Evolutionary conservation across 1,284 basidiomycete species (phyloP).

Genomic region (Stygiomarasmius scandens): DNA sequence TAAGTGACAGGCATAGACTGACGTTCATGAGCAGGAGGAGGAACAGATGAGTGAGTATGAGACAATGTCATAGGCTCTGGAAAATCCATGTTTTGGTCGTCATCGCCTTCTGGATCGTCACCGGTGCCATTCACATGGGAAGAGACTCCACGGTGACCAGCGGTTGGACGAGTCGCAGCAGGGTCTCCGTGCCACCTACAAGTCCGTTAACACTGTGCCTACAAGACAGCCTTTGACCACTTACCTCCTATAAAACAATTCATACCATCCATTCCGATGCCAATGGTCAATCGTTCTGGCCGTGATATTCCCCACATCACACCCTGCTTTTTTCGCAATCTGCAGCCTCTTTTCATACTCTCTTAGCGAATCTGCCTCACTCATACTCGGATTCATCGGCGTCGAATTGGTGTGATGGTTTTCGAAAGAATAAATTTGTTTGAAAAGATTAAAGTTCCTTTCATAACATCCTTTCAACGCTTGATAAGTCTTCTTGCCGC

Average conservation of each 20-base stretch:
- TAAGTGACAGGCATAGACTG: constrained; percentile 22
- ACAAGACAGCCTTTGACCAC: constrained; percentile 15
- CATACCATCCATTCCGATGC: constrained; percentile 74
- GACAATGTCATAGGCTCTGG: constrained; percentile 30
- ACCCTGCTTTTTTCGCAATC: constrained; percentile 62
- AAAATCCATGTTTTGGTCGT: constrained; percentile 46
- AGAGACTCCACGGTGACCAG: constrained; percentile 32
- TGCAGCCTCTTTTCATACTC: constrained; percentile 43
- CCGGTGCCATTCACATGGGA: constrained; percentile 22
- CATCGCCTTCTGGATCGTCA: constrained; percentile 54
- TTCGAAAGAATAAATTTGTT: constrained; percentile 74
- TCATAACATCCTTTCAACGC: constrained; percentile 80
- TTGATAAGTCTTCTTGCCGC: constrained; percentile 74
- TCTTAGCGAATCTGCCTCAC: constrained; percentile 10
- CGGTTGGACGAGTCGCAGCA: constrained; percentile 49
- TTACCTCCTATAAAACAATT: constrained; percentile 64
- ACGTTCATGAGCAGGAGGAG: constrained; percentile 20
- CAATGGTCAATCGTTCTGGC: constrained; percentile 74
- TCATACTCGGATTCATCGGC: constrained; percentile 28
- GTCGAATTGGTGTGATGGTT: constrained; percentile 46
- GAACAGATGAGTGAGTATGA: constrained; percentile 12
- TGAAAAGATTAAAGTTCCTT: constrained; percentile 78
- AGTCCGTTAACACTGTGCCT: constrained; percentile 12
- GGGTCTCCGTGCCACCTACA: constrained; percentile 65
- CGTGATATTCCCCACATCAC: constrained; percentile 70